phyloP scores from a whole-genome alignment of 1,139 yeast genomes.

The Pichia sp. region DNA sequence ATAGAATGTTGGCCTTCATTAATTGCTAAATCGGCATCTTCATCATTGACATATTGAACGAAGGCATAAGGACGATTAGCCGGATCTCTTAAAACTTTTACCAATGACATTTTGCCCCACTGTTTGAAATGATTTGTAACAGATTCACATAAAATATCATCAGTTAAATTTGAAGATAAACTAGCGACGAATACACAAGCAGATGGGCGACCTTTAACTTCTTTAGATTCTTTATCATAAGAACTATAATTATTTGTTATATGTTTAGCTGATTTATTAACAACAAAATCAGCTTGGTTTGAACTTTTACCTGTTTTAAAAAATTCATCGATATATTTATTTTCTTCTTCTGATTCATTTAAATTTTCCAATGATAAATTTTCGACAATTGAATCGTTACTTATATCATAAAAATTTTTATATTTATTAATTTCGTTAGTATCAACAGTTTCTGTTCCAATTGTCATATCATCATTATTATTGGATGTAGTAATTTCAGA shows the following conservation, averaged over 20 bases:
- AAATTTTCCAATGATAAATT: conserved; percentile 8
- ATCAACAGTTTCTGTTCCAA: background rate
- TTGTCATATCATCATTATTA: background rate
- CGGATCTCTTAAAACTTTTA: conserved; percentile 82
- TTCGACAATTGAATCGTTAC: too few species aligned
- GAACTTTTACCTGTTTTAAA: background rate
- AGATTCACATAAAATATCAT: conserved; percentile 63
- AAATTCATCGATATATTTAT: conserved; percentile 5
- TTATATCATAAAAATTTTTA: background rate
- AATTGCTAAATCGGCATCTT: conserved; percentile 66
- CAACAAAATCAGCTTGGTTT: background rate
- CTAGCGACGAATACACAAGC: conserved; percentile 89
- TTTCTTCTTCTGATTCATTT: conserved; percentile 7
- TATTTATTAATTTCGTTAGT: background rate
- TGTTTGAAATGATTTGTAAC: conserved; percentile 55
- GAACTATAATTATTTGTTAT: conserved; percentile 4
- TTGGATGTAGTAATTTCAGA: conserved; percentile 1
- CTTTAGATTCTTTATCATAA: conserved; percentile 13
- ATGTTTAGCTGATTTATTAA: conserved; percentile 5
- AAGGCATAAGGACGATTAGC: conserved; percentile 88
- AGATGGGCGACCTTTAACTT: conserved; percentile 52
- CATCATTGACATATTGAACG: conserved; percentile 74
- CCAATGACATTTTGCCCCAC: conserved; percentile 67
- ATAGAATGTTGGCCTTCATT: conserved; percentile 60
- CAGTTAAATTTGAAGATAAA: conserved; percentile 55